These are phyloP conservation scores for Pythium folliculosum DNA, from an alignment of 352 stramenopile genomes.

Conservation along the genomic window DNA sequence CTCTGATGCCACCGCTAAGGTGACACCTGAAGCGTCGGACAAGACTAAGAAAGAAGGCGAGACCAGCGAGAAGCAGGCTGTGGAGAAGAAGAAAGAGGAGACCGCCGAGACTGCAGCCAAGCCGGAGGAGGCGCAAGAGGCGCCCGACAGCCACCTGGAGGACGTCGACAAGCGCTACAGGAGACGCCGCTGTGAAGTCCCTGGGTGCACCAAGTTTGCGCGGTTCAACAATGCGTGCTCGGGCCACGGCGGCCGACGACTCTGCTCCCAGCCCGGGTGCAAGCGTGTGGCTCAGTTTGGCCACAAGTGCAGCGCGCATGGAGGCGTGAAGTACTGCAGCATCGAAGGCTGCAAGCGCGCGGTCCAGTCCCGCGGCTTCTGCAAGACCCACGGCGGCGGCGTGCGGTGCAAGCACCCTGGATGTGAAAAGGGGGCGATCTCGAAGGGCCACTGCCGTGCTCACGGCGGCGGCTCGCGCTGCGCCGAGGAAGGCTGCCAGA, in stretches of 20 bases:
- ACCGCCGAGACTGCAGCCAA: slow-evolving; percentile 1
- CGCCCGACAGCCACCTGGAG: slow-evolving; percentile 8
- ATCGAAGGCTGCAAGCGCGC: slow-evolving; percentile 68
- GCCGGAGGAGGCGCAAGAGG: not conserved
- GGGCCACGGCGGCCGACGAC: slow-evolving; percentile 65
- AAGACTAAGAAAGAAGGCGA: not conserved
- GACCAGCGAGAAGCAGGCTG: not conserved
- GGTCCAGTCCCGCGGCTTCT: slow-evolving; percentile 83
- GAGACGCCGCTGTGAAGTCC: slow-evolving; percentile 61
- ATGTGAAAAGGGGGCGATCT: slow-evolving; percentile 86
- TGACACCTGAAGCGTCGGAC: not conserved
- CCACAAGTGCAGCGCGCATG: slow-evolving; percentile 81
- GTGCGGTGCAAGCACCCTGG: slow-evolving; percentile 77
- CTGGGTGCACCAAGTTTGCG: slow-evolving; percentile 73
- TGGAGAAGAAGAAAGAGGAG: not conserved
- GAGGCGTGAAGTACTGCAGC: slow-evolving; percentile 75
- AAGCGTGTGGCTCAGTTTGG: slow-evolving; percentile 75
- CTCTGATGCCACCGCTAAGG: not conserved
- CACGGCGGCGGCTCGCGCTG: slow-evolving; percentile 84
- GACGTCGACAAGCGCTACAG: slow-evolving; percentile 56
- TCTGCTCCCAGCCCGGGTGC: slow-evolving; percentile 70
- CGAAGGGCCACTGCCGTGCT: slow-evolving; percentile 79
- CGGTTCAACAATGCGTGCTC: slow-evolving; percentile 82
- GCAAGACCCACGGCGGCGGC: slow-evolving; percentile 85
- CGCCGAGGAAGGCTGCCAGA: slow-evolving; percentile 59